Percentiles rank a stretch among this genome's conserved stretches.
These are phyloP conservation scores for Colletotrichum euphorbiae DNA, from an alignment of 2,329 filamentous ascomycete genomes.

Conservation along the genomic window DNA sequence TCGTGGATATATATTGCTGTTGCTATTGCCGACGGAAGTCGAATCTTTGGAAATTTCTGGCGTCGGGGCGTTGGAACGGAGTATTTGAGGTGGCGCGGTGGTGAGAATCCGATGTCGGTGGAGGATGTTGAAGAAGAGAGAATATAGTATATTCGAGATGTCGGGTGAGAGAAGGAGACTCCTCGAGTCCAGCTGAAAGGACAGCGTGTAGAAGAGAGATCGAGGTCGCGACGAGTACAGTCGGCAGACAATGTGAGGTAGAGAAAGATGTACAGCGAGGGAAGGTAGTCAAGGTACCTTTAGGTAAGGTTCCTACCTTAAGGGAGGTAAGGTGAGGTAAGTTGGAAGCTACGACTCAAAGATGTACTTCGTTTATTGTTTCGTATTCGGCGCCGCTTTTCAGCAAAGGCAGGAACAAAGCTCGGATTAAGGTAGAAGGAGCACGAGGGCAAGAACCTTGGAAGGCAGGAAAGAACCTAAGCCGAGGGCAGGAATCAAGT, in stretches of 20 bases:
- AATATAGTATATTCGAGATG: too few relatives aligned
- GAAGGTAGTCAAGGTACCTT: neutral
- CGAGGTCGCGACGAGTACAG: too few relatives aligned
- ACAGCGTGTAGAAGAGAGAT: too few relatives aligned
- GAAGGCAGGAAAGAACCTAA: neutral
- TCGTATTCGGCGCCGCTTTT: neutral
- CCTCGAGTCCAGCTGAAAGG: too few relatives aligned
- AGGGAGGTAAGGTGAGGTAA: neutral
- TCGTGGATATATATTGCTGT: conserved; percentile 15
- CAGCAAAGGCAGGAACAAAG: neutral
- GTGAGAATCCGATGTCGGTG: neutral
- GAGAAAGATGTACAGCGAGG: neutral
- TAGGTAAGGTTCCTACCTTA: too few relatives aligned
- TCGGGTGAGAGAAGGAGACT: too few relatives aligned
- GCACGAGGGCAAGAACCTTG: neutral
- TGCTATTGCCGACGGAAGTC: conserved; percentile 22
- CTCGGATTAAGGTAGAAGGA: neutral
- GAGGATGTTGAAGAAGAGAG: neutral
- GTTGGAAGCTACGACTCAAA: neutral
- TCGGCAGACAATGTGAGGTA: neutral
- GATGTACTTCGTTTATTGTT: neutral
- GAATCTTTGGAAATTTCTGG: conserved; percentile 17
- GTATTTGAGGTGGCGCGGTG: conserved; percentile 7
- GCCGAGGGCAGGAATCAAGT: neutral
- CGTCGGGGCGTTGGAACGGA: neutral